Evolutionary conservation across 2,329 filamentous ascomycete genomes (phyloP).

Genomic region (Stenocarpella maydis): DNA sequence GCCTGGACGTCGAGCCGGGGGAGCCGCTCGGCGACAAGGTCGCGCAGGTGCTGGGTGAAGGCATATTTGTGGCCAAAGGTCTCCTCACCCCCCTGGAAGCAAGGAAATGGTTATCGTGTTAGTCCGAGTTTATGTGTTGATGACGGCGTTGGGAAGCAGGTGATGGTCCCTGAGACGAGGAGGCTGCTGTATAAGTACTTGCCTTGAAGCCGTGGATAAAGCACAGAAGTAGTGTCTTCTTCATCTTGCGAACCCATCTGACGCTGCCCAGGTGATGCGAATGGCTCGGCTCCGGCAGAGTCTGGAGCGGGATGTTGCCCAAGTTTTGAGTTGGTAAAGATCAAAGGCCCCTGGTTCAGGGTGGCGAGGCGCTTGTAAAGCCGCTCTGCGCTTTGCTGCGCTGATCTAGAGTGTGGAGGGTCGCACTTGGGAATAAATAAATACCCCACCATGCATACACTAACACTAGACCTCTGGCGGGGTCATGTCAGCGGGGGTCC

Average conservation of each 20-base stretch:
- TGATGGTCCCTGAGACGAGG: background rate
- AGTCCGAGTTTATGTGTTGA: conserved; percentile 8
- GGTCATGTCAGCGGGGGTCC: conserved; percentile 30
- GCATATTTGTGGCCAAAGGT: conserved; percentile 73
- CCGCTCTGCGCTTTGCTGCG: background rate
- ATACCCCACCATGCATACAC: conserved; percentile 19
- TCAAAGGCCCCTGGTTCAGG: background rate
- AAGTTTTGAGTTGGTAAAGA: conserved; percentile 4
- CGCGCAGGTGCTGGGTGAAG: conserved; percentile 77
- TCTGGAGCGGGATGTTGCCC: background rate
- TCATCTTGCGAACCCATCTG: conserved; percentile 60
- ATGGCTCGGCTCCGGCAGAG: background rate
- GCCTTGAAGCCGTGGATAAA: conserved; percentile 93
- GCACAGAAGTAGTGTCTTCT: conserved; percentile 81
- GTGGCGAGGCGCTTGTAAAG: background rate
- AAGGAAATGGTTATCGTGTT: background rate
- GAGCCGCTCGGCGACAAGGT: conserved; percentile 69
- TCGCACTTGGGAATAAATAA: conserved; percentile 17
- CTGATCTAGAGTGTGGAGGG: conserved; percentile 14
- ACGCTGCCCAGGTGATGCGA: conserved; percentile 6
- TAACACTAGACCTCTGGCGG: too few species aligned
- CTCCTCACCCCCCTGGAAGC: conserved; percentile 72
- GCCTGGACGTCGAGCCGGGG: conserved; percentile 73
- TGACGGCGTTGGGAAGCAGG: background rate
- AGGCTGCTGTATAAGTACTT: conserved; percentile 34